phyloP scores from a whole-genome alignment of 1,284 basidiomycete genomes.

The Xerocomus nothofagi region DNA sequence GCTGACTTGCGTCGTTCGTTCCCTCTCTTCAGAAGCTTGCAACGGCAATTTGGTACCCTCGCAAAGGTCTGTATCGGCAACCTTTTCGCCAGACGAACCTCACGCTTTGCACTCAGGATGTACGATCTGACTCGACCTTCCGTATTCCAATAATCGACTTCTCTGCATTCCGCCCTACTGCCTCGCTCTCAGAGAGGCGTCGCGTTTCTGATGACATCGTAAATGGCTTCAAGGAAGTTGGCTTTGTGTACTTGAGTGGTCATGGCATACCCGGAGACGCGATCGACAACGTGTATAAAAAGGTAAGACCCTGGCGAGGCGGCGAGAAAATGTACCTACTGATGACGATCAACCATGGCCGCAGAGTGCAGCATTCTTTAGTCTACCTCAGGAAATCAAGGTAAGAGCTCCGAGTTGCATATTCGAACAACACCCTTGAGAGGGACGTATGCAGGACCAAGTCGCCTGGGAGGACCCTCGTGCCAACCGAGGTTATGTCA shows the following conservation, averaged over 20 bases:
- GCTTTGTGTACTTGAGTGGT: constrained; percentile 71
- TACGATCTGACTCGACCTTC: constrained; percentile 37
- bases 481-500: constrained; percentile 81
- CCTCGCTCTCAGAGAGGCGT: constrained; percentile 55
- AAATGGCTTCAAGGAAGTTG: constrained; percentile 73
- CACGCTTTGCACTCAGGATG: constrained; percentile 20
- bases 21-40: constrained; percentile 6
- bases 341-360: neutral
- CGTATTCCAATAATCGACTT: constrained; percentile 80
- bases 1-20: constrained; percentile 15
- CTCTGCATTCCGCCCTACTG: constrained; percentile 56
- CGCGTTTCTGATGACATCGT: constrained; percentile 69
- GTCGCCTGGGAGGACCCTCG: constrained; percentile 81
- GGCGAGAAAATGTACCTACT: neutral
- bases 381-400: constrained; percentile 63
- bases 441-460: constrained; percentile 42
- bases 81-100: neutral
- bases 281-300: constrained; percentile 58
- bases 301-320: constrained; percentile 42
- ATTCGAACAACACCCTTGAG: neutral
- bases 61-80: constrained; percentile 22
- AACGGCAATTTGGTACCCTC: constrained; percentile 22
- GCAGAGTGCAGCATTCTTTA: constrained; percentile 76
- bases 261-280: constrained; percentile 61
- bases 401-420: constrained; percentile 30